phyloP scores from a whole-genome alignment of 129 eudicot genomes.

The Flaveria sonorensis region DNA sequence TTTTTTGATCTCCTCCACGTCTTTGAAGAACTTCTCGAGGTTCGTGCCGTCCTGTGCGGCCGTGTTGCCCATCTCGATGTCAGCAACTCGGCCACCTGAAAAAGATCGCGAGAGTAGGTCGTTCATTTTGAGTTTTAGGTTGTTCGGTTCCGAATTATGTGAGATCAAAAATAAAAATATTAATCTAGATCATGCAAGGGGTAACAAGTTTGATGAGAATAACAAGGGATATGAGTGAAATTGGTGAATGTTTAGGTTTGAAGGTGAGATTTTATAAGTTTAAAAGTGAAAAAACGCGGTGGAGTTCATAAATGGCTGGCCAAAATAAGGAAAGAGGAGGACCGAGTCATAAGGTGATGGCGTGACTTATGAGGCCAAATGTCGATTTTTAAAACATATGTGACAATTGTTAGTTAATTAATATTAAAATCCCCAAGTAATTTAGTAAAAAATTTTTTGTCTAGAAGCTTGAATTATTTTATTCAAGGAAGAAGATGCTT shows the following conservation, averaged over 20 bases:
- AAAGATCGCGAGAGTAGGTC: conserved; percentile 70
- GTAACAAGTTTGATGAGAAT: neutral
- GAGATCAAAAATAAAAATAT: neutral
- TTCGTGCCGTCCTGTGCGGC: conserved; percentile 36
- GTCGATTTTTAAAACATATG: conserved; percentile 21
- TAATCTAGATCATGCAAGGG: neutral
- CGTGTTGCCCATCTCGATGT: conserved; percentile 44
- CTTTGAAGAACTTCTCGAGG: conserved; percentile 70
- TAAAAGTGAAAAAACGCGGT: conserved; percentile 8
- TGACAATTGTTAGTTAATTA: conserved; percentile 7
- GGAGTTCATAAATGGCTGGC: conserved; percentile 28
- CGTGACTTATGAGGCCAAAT: conserved; percentile 31
- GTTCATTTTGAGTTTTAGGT: conserved; percentile 45
- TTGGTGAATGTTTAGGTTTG: neutral
- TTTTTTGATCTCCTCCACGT: conserved; percentile 61
- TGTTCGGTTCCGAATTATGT: neutral
- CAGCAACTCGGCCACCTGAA: conserved; percentile 43
- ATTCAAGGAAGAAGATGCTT: conserved; percentile 2
- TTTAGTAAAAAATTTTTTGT: neutral
- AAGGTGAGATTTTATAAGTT: conserved; percentile 24
- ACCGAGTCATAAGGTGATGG: conserved; percentile 17
- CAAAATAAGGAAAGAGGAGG: conserved; percentile 10
- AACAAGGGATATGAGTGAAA: neutral
- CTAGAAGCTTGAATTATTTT: conserved; percentile 3
- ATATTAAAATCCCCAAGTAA: neutral